phyloP scores from a whole-genome alignment of 192 early-diverging fungal species.

The Podila epigama region DNA sequence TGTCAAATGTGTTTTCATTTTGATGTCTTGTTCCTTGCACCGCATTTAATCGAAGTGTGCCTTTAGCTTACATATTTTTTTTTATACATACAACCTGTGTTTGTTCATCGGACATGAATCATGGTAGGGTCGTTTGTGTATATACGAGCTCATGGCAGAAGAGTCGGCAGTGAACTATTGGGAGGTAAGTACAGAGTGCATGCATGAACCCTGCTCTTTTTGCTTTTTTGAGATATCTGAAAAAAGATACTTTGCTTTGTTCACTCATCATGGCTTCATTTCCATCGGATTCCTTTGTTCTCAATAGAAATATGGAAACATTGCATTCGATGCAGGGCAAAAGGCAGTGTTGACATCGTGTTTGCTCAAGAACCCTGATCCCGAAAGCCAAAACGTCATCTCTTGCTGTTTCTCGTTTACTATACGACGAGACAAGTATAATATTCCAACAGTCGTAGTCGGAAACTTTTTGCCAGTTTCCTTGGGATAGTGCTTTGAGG shows the following conservation, averaged over 20 bases:
- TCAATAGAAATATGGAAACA: constrained; percentile 89
- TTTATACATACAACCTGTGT: background rate
- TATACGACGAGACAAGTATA: constrained; percentile 93
- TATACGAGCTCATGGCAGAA: constrained; percentile 83
- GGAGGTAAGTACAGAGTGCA: constrained; percentile 65
- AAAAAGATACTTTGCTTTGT: too few species aligned
- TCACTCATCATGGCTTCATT: background rate
- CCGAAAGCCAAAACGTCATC: constrained; percentile 58
- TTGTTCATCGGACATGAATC: background rate
- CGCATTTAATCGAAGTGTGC: background rate
- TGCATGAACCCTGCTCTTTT: too few species aligned
- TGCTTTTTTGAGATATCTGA: too few species aligned
- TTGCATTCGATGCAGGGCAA: constrained; percentile 96
- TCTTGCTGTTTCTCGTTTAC: constrained; percentile 97
- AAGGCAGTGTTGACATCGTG: constrained; percentile 97
- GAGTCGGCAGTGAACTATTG: constrained; percentile 97
- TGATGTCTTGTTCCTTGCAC: too few species aligned
- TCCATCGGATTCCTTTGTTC: background rate
- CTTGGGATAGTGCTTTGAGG: constrained; percentile 36
- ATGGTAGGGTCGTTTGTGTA: constrained; percentile 53
- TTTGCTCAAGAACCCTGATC: constrained; percentile 72
- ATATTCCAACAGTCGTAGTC: constrained; percentile 65
- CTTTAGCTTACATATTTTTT: background rate
- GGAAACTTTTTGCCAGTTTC: constrained; percentile 49
- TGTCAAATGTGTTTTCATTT: background rate